Evolutionary conservation across 495 filamentous ascomycete genomes (phyloP).

Genomic region (Aspergillus funiculosus): DNA sequence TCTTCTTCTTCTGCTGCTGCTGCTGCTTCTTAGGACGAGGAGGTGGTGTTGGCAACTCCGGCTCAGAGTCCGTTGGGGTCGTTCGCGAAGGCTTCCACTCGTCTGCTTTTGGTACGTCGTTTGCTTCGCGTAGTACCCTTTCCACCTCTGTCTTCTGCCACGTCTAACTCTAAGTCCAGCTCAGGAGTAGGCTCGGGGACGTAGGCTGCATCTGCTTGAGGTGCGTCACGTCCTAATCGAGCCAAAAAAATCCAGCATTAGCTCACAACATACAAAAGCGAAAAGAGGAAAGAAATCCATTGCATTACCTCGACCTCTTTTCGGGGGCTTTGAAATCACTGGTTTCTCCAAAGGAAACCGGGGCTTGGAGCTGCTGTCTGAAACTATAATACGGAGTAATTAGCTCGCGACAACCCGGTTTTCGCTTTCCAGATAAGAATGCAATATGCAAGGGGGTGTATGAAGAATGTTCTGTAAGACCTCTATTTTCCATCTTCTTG

Average conservation of each 20-base stretch:
- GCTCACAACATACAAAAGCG: too few relatives aligned
- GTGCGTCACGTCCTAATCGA: too few relatives aligned
- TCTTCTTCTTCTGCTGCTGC: background rate
- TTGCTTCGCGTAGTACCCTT: too few relatives aligned
- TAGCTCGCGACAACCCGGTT: slow-evolving; percentile 1
- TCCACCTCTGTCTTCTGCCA: too few relatives aligned
- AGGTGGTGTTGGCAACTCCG: too few relatives aligned
- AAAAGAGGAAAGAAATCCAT: background rate
- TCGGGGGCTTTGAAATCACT: background rate
- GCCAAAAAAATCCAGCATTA: too few relatives aligned
- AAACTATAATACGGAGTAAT: background rate
- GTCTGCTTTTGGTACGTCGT: too few relatives aligned
- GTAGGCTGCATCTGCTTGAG: too few relatives aligned
- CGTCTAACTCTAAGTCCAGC: too few relatives aligned
- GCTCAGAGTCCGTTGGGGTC: too few relatives aligned
- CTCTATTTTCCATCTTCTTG: background rate
- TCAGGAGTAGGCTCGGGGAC: too few relatives aligned
- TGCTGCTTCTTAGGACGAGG: background rate
- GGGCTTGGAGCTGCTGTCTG: background rate
- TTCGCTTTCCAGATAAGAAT: slow-evolving; percentile 7
- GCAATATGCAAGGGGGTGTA: slow-evolving; percentile 12
- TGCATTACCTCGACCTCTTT: background rate
- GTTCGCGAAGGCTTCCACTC: background rate
- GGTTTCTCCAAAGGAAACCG: background rate
- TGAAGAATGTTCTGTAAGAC: slow-evolving; percentile 12